Evolutionary conservation across 2,329 filamentous ascomycete genomes (phyloP).

Genomic region (Aureobasidium melanogenum): DNA sequence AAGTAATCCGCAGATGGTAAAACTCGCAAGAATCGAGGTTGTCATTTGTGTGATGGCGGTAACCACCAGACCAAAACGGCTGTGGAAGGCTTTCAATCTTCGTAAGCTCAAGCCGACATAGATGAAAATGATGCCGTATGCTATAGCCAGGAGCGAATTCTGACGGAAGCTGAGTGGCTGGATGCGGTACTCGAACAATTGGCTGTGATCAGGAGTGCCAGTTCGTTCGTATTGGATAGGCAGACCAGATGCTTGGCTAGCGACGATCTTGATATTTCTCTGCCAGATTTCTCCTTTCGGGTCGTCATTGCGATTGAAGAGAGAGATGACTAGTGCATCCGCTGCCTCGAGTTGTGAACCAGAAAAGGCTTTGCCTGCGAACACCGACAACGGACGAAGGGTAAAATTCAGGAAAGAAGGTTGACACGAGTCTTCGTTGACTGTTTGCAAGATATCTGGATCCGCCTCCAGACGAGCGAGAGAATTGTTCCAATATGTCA

Average conservation of each 20-base stretch:
- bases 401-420: conserved; percentile 64
- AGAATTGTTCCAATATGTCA: conserved; percentile 71
- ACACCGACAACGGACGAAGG: conserved; percentile 67
- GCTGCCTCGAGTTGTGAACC: conserved; percentile 59
- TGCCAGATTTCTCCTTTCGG: conserved; percentile 59
- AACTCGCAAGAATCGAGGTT: conserved; percentile 67
- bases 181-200: conserved; percentile 71
- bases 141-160: conserved; percentile 52
- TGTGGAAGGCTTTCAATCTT: conserved; percentile 66
- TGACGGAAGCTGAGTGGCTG: conserved; percentile 62
- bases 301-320: conserved; percentile 60
- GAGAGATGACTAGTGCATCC: conserved; percentile 68
- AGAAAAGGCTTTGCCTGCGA: conserved; percentile 70
- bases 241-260: conserved; percentile 6
- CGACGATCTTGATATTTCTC: conserved; percentile 35
- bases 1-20: conserved; percentile 68
- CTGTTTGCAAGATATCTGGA: conserved; percentile 55
- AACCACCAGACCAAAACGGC: conserved; percentile 60
- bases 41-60: conserved; percentile 58
- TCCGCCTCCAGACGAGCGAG: conserved; percentile 51
- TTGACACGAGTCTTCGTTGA: conserved; percentile 55
- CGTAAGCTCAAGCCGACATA: conserved; percentile 62
- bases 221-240: conserved; percentile 8
- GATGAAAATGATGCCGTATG: conserved; percentile 53
- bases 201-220: conserved; percentile 30